These are phyloP conservation scores for Trypanosoma mega DNA, from an alignment of 208 protist genomes.

Conservation along the genomic window DNA sequence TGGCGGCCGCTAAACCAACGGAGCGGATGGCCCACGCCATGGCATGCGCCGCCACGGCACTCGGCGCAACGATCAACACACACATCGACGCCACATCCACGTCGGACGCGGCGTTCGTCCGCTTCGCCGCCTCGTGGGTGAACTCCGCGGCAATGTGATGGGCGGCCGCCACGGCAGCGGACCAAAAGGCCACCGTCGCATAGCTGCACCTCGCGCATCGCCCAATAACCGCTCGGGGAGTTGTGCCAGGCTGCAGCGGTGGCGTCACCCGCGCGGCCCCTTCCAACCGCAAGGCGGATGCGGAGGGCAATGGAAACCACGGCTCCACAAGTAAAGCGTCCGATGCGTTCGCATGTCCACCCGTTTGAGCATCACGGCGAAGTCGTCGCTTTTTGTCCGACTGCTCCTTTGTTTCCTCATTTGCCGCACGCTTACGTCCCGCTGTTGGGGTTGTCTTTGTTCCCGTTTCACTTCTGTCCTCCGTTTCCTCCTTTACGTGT, in stretches of 20 bases:
- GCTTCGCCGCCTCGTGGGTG: not conserved
- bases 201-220: conserved; percentile 8
- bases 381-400: conserved; percentile 30
- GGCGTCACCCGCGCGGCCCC: conserved; percentile 21
- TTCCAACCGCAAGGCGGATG: not conserved
- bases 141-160: conserved; percentile 41
- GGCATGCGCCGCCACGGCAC: conserved; percentile 59
- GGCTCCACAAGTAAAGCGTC: conserved; percentile 6
- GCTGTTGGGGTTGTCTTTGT: too few relatives aligned
- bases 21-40: conserved; percentile 80
- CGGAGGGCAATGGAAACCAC: conserved; percentile 46
- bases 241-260: conserved; percentile 23
- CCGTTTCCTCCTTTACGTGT: too few relatives aligned
- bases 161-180: conserved; percentile 50
- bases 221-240: conserved; percentile 43
- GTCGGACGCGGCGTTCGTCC: too few relatives aligned
- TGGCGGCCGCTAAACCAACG: conserved; percentile 37
- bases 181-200: conserved; percentile 39
- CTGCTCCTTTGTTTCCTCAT: not conserved
- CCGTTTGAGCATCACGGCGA: conserved; percentile 2
- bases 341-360: conserved; percentile 1
- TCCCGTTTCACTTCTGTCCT: too few relatives aligned
- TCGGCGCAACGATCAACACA: conserved; percentile 59
- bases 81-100: conserved; percentile 10
- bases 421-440: conserved; percentile 12